Evolutionary conservation across 257 asterid species (phyloP), one percentile per base, ranked within the genome.

Genomic region (Thymus quinquecostatus): DNA sequence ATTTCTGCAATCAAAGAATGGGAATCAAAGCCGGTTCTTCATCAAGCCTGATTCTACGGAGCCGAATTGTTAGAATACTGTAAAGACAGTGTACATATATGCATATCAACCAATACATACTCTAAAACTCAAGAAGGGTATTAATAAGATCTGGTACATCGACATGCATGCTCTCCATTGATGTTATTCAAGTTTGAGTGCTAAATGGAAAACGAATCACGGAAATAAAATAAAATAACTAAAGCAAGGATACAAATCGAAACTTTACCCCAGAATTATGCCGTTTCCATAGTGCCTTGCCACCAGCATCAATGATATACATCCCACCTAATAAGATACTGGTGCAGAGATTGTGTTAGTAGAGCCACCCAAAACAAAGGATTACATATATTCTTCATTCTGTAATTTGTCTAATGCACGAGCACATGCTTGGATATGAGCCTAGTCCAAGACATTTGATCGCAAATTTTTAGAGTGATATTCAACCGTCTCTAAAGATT

Each of bases 211-310:
- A 50, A 59, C 9, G 32, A 58, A 27, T 60, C 56, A 41, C 40
- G 1, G 7, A 45, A 54, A 5, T n/a, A 0, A 27, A 6, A 2
- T 32, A 10, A 8, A 33, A 6, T 11, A 12, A 27, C 5, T 38
- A 49, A 53, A 66, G 66, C 44, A 69, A 66, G 56, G 32, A 63
- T 38, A 48, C 34, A 65, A 38, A 3, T 29, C 2, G 71, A 58
- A 2, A 34, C 34, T 83, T 69, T 88, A 92, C 97, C 87, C 97
- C 98, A 27, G 89, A 68, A 74, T 93, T 93, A 54, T 62, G 88
- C 86, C 70, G 80, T 67, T 85, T 77, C 96, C 98, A 90, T 10
- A 93, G 81, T 8, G 96, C 84, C 78, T 78, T 72, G 82, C 90
- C 86, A 32, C 89, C 78, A 1, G 87, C 84, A 68, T 90, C 93